A percentile compares a stretch with the other conserved stretches of the same genome.
Conservation (phyloP, 2,329 filamentous ascomycete species). For the Lithohypha guttulata region DNA sequence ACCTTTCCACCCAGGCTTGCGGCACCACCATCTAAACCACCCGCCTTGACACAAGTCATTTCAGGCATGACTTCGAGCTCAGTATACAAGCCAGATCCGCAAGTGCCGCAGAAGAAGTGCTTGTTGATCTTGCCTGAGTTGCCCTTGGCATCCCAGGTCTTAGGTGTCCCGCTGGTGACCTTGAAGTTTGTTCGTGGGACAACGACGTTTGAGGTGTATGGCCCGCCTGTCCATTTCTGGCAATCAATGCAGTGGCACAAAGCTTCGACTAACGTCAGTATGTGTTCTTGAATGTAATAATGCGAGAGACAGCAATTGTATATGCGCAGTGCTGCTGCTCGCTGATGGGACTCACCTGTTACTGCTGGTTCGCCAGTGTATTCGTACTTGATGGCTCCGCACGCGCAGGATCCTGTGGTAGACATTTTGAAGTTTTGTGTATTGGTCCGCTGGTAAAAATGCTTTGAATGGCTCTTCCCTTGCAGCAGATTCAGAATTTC, state of each 20-base stretch:
- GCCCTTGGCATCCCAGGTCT: slow-evolving; percentile 38
- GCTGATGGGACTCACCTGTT: slow-evolving; percentile 4
- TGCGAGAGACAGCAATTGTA: neutral
- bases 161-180: slow-evolving; percentile 40
- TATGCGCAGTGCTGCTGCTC: neutral
- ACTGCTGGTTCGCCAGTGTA: slow-evolving; percentile 21
- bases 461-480: too few species aligned
- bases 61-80: slow-evolving; percentile 45
- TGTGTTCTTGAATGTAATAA: neutral
- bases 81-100: slow-evolving; percentile 43
- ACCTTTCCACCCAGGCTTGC: slow-evolving; percentile 35
- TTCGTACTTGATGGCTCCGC: slow-evolving; percentile 25
- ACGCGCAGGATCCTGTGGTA: slow-evolving; percentile 27
- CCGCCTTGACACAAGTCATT: slow-evolving; percentile 41
- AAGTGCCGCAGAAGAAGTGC: slow-evolving; percentile 45
- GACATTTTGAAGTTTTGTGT: slow-evolving; percentile 22
- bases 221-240: slow-evolving; percentile 47
- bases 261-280: slow-evolving; percentile 22
- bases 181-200: slow-evolving; percentile 39
- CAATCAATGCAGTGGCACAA: slow-evolving; percentile 46
- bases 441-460: too few species aligned
- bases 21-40: slow-evolving; percentile 39
- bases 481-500: too few species aligned
- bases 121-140: slow-evolving; percentile 45
- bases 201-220: slow-evolving; percentile 45